phyloP scores from a whole-genome alignment of 495 filamentous ascomycete species.

The Apodospora peruviana region DNA sequence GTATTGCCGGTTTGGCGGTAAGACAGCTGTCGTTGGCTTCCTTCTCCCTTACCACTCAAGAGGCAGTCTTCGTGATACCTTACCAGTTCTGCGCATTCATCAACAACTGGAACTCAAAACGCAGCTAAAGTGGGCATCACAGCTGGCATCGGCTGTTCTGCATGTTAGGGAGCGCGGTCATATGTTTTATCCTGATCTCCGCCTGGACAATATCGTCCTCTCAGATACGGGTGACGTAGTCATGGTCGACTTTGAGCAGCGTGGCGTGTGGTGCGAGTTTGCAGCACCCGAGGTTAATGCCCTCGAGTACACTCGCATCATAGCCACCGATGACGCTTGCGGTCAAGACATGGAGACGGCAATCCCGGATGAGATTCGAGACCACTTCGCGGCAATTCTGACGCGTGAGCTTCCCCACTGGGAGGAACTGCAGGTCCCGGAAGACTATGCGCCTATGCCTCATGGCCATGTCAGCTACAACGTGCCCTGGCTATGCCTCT shows the following conservation, averaged over 20 bases:
- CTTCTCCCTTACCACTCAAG: constrained; percentile 35
- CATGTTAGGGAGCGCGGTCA: constrained; percentile 29
- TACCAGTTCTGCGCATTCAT: constrained; percentile 38
- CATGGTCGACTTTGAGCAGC: constrained; percentile 50
- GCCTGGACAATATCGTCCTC: constrained; percentile 44
- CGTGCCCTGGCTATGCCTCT: constrained; percentile 39
- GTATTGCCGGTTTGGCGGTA: constrained; percentile 38
- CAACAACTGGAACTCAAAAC: constrained; percentile 24
- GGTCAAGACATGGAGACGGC: constrained; percentile 12
- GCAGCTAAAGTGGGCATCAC: constrained; percentile 39
- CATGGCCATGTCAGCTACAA: constrained; percentile 39
- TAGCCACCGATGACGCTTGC: constrained; percentile 21
- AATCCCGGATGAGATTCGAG: constrained; percentile 24
- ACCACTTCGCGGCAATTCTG: constrained; percentile 30
- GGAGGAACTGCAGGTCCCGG: constrained; percentile 25
- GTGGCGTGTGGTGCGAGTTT: constrained; percentile 47
- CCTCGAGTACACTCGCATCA: constrained; percentile 38
- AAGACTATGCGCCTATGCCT: constrained; percentile 24
- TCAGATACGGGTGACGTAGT: constrained; percentile 32
- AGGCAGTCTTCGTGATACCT: constrained; percentile 37
- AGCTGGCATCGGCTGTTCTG: constrained; percentile 35
- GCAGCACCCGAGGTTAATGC: constrained; percentile 45
- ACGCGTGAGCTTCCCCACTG: constrained; percentile 32
- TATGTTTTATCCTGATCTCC: constrained; percentile 45
- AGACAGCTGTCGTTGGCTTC: constrained; percentile 41